Base-by-base conservation (phyloP, 306 rosid species). In the Pterocarpus macrocarpus region DNA sequence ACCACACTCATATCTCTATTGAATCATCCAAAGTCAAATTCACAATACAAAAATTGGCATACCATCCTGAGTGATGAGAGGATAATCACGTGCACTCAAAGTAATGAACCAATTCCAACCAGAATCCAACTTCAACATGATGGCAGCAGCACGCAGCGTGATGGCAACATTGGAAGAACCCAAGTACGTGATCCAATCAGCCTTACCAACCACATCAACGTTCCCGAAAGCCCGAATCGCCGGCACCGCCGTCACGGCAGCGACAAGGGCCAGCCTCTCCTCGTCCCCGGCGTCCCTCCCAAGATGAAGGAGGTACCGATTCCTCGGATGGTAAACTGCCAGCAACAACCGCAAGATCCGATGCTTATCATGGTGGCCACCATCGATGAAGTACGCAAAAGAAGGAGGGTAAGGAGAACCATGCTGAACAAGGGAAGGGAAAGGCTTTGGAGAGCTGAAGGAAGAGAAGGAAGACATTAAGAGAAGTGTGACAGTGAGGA, bases 61-160 rank as follows among this genome's bases (percentile, higher is more conserved):
- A 95, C 99, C 99, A 77, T 95, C 99, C 90, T 89, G 99, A 64
- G 99, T 91, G 39, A 93, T 86, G 62, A 95, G 91, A 47, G 99
- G 99, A 64, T 95, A 95, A 81, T 95, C 99, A 77, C 35, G 68
- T 2, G 98, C 98, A 76, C 89, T 95, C 92, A 95, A 86, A 69
- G 94, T 88, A 41, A 95, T 70, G 65, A 95, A 91, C 99, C 99
- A 93, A 78, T 90, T 88, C 99, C 99, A 95, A 2, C 93, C 94
- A 80, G 83, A 39, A 77, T 95, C 98, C 76, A 95, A 82, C 77
- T 81, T 90, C 75, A 93, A 80, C 90, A 95, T 72, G 64, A 95
- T 80, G 16, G 99, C 97, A 10, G 98, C 99, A 36, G 99, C 99
- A 14, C 91, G 87, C 55, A 95, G 63, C 5, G 89, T 64, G 14